Conservation (phyloP, 1,284 basidiomycete species). For the Coniferiporia sulphurascens region DNA sequence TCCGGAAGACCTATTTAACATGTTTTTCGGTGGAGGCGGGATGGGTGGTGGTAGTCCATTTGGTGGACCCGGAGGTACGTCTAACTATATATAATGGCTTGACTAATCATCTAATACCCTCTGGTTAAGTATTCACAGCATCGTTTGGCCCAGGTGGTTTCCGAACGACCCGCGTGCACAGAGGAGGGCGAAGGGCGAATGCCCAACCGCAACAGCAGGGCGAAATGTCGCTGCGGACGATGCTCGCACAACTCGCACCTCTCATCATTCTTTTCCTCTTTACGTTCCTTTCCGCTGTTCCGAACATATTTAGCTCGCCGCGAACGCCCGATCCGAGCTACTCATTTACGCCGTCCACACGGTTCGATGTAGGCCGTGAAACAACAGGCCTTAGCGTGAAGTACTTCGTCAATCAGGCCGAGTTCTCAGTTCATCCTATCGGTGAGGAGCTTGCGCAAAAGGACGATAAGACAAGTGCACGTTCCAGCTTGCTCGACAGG, state of each 20-base stretch:
- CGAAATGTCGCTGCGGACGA: slow-evolving; percentile 54
- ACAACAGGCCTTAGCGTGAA: slow-evolving; percentile 68
- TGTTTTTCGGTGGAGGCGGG: slow-evolving; percentile 89
- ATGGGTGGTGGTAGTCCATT: slow-evolving; percentile 43
- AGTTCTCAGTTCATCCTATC: slow-evolving; percentile 80
- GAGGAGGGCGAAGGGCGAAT: slow-evolving; percentile 29
- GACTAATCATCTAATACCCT: background rate
- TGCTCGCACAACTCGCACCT: slow-evolving; percentile 82
- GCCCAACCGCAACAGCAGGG: slow-evolving; percentile 33
- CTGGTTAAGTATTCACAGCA: slow-evolving; percentile 58
- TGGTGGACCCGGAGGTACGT: slow-evolving; percentile 46
- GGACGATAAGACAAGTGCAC: slow-evolving; percentile 33
- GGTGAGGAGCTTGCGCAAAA: slow-evolving; percentile 62
- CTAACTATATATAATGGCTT: background rate
- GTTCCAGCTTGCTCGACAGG: slow-evolving; percentile 29
- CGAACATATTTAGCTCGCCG: slow-evolving; percentile 64
- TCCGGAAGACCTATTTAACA: slow-evolving; percentile 96
- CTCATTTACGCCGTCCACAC: slow-evolving; percentile 58
- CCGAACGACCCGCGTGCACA: slow-evolving; percentile 54
- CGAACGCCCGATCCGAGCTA: slow-evolving; percentile 78
- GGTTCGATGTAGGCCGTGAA: slow-evolving; percentile 59
- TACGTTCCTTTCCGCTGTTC: slow-evolving; percentile 82
- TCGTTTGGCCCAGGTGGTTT: slow-evolving; percentile 77
- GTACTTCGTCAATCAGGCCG: slow-evolving; percentile 82
- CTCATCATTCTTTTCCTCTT: slow-evolving; percentile 80